Percentiles rank a stretch among this genome's conserved stretches.
These are phyloP conservation scores for Kodamaea nitidulidarum DNA, from an alignment of 805 yeast genomes.

Conservation along the genomic window DNA sequence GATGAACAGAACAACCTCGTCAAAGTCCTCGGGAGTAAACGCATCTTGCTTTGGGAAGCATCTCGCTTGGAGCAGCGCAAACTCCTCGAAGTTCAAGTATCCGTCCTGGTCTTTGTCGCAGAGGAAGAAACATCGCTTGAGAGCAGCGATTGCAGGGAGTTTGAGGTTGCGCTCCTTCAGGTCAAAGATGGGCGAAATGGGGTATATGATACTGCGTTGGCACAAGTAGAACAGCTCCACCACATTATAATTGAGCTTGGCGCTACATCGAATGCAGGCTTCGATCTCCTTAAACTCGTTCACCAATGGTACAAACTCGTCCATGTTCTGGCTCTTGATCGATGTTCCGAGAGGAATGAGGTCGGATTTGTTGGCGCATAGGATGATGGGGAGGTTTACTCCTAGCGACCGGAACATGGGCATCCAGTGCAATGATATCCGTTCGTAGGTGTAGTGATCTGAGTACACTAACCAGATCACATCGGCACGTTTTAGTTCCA, in stretches of 20 bases:
- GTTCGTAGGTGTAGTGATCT: conserved; percentile 91
- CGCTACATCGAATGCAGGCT: conserved; percentile 84
- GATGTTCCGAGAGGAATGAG: conserved; percentile 40
- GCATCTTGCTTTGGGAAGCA: conserved; percentile 57
- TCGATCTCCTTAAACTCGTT: conserved; percentile 93
- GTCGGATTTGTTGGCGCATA: conserved; percentile 82
- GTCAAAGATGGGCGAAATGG: conserved; percentile 88
- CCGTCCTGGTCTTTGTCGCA: conserved; percentile 93
- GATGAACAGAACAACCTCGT: conserved; percentile 32
- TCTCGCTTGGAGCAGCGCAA: conserved; percentile 62
- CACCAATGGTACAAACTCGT: conserved; percentile 80
- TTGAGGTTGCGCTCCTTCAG: conserved; percentile 83
- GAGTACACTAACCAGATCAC: conserved; percentile 93
- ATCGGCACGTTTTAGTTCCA: conserved; percentile 77
- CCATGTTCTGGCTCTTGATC: conserved; percentile 46
- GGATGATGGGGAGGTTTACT: conserved; percentile 86
- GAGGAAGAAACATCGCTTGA: conserved; percentile 75
- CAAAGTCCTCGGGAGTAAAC: conserved; percentile 31
- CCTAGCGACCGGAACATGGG: conserved; percentile 90
- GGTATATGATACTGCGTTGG: conserved; percentile 88
- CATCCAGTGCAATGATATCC: conserved; percentile 92
- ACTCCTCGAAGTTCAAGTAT: conserved; percentile 63
- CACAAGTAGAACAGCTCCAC: conserved; percentile 91
- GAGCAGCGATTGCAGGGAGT: conserved; percentile 69
- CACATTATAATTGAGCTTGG: conserved; percentile 77